phyloP scores from a whole-genome alignment of 371 early-diverging fungal genomes.

The Rhizopus sp. region DNA sequence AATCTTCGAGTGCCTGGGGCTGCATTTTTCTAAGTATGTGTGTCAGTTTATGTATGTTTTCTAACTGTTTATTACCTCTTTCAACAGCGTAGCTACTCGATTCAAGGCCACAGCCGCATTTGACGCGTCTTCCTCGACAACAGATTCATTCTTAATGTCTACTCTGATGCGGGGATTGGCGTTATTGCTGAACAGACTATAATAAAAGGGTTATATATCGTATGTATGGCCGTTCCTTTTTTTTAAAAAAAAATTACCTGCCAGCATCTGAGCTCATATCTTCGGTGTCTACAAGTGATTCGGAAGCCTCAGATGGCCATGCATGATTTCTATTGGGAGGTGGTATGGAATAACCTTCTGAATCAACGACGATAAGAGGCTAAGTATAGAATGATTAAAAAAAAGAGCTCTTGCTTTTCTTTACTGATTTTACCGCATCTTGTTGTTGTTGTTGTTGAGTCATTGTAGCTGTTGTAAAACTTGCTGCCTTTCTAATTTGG shows the following conservation, averaged over 20 bases:
- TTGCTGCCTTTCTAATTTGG: not conserved
- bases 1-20: constrained; percentile 14
- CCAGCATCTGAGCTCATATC: constrained; percentile 23
- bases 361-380: constrained; percentile 21
- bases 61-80: constrained; percentile 16
- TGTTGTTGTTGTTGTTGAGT: constrained; percentile 4
- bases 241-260: constrained; percentile 9
- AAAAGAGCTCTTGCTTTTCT: not conserved
- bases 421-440: not conserved
- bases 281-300: constrained; percentile 16
- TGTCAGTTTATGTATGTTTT: not conserved
- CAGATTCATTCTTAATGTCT: constrained; percentile 14
- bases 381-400: not conserved
- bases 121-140: constrained; percentile 10
- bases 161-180: constrained; percentile 19
- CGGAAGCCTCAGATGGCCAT: constrained; percentile 13
- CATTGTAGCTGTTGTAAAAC: constrained; percentile 16
- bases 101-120: constrained; percentile 19
- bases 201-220: not conserved
- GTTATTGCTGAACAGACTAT: constrained; percentile 10
- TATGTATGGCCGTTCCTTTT: not conserved
- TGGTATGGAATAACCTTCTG: constrained; percentile 26
- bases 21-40: constrained; percentile 8
- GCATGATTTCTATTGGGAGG: constrained; percentile 3
- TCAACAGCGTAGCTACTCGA: constrained; percentile 20